Evolutionary conservation across 495 filamentous ascomycete genomes (phyloP), one percentile per base, ranked within the genome.

Genomic region (Trichoderma orchidacearum): DNA sequence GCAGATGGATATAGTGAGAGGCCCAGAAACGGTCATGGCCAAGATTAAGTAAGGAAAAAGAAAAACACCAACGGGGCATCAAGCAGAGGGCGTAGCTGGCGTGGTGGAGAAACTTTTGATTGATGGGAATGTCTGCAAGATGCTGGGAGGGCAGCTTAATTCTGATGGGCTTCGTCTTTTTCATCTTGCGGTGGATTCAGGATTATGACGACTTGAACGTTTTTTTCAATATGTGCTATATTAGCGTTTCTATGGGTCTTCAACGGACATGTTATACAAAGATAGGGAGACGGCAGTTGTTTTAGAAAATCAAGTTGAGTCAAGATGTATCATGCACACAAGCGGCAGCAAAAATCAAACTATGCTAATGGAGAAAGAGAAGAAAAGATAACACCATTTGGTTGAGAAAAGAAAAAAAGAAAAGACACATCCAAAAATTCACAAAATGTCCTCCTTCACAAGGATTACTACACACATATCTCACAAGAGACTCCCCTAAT

Each of bases 11-110:
- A 83, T 89, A 32, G 81, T 85, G 48, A 77, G 87, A 60, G 89
- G 87, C 0, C 66, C 76, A 35, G 90, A 95, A 72, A 96, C 90
- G 13, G 86, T 95, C 53, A 92, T 96, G 89, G 82, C 85, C 53
- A 89, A 87, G 71, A 77, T 95, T 28, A 89, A 88, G 70, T 95
- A 78, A 68, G 45, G n/a, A 27, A 6, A 30, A 25, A 23, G 13
- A 32, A 21, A 31, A 25, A 17, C 5, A n/a, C 15, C 17, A 30
- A 41, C 6, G 17, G 5, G 36, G n/a, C 18, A 45, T 11, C 6
- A 48, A 18, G 11, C 17, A n/a, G 12, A 38, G 1, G 35, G 35
- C 15, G 6, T 45, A 45, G 36, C n/a, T 41, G n/a, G 36, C 5
- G 31, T 58, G 2, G 21, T 6, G 13, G n/a, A 41, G 36, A 1